Base-by-base conservation (phyloP, 805 yeast genomes). In the Teunomyces pallodes region DNA sequence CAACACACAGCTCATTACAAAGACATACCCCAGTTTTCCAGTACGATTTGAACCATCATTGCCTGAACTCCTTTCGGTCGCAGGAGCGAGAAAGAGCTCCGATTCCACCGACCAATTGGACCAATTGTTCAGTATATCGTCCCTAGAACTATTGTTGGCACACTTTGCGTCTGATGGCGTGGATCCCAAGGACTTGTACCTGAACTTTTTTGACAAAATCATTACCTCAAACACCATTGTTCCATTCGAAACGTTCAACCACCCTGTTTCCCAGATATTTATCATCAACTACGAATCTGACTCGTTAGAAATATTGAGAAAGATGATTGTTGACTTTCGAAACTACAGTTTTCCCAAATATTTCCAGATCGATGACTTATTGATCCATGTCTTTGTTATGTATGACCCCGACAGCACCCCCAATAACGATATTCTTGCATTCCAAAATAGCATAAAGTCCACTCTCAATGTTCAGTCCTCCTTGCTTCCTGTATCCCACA, bases 231-330 rank as follows among this genome's bases (percentile, higher is more conserved):
- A 80, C 10, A 75, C 76, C 6, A 66, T 87, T 7, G 81, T 88
- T 2, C 83, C 92, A 1, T 89, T 87, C 61, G 97, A 92, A 64
- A 84, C 90, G 4, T 83, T 90, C 63, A 84, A 87, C 54, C 97
- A 91, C 61, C 97, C 97, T 0, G 79, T 90, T 1, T 77, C 88
- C 2, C 86, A 90, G 36, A 61, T 92, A 10, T 75, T 90, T 44
- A 83, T 84, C 0, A 72, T 90, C 3, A 80, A 88, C 17, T 74
- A 50, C 45, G 61, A 81, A 17, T 54, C 66, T 10, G 87, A 84
- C 48, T 50, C 77, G 0, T 63, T 80, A 29, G 83, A 79, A 9
- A 65, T 68, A n/a, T 82, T 94, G 4, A 75, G 86, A 45, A 78
- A 76, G 14, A 61, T 82, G 33, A 66, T 88, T 17, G 77, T 82